These are phyloP conservation scores for Pichia sp. DNA, from an alignment of 1,139 yeast species.

Conservation along the genomic window DNA sequence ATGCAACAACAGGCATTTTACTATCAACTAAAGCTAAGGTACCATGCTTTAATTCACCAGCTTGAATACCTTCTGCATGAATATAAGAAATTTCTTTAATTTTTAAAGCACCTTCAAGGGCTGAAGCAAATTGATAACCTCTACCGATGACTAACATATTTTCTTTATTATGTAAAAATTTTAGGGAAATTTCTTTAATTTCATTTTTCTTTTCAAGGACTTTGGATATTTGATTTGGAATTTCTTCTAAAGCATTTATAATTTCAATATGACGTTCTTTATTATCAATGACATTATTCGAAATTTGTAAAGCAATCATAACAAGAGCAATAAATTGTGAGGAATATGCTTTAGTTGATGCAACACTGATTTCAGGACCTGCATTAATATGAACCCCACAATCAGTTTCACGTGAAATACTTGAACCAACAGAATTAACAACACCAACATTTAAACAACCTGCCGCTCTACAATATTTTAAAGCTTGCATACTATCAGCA, in stretches of 20 bases:
- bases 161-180: constrained; percentile 69
- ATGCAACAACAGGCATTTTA: constrained; percentile 85
- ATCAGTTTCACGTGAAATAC: constrained; percentile 93
- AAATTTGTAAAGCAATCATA: constrained; percentile 89
- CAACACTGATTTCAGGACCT: constrained; percentile 99
- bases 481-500: constrained; percentile 95
- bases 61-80: constrained; percentile 99
- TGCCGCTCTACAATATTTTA: constrained; percentile 92
- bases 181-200: constrained; percentile 71
- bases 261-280: constrained; percentile 74
- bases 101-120: constrained; percentile 96
- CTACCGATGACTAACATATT: constrained; percentile 90
- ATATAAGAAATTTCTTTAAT: constrained; percentile 97
- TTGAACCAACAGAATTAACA: constrained; percentile 93
- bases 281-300: constrained; percentile 84
- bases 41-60: constrained; percentile 99
- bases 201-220: constrained; percentile 68
- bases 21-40: constrained; percentile 95
- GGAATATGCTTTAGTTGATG: constrained; percentile 98
- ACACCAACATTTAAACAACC: constrained; percentile 98
- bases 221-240: constrained; percentile 79
- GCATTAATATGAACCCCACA: constrained; percentile 99
- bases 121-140: constrained; percentile 96
- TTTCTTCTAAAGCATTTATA: constrained; percentile 75
- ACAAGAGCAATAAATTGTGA: constrained; percentile 97